Evolutionary conservation across 768 basidiomycete genomes (phyloP), one percentile per base, ranked within the genome.

Genomic region (Podaxis mareebaensis): DNA sequence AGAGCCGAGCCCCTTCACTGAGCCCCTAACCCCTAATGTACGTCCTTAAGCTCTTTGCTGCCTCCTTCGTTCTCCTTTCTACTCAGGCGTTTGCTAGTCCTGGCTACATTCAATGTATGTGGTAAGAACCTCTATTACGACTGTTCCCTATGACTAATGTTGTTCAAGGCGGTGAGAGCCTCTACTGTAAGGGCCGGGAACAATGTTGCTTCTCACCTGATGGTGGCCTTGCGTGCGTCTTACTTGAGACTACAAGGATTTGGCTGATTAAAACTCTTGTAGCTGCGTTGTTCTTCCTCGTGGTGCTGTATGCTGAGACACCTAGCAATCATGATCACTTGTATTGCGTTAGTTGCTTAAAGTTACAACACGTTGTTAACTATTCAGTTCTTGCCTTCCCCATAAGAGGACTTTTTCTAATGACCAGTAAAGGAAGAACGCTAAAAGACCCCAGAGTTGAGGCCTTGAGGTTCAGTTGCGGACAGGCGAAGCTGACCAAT

Each of bases 231-330:
- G 12, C 17, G 59, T 60, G 24, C 40, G 51, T 11, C 12, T 7
- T 2, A 5, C 4, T 8, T 22, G 17, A 15, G 7, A 20, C 40
- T 20, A 0, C 13, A n/a, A 22, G 13, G 10, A 13, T n/a, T 2
- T 3, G 3, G 28, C 7, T 10, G 33, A 7, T 36, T 26, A 10
- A 60, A 39, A 8, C 33, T 24, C 22, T 1, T 13, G 17, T 24
- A 60, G 59, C 33, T 60, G 59, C 26, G 49, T 52, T 15, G 22
- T 36, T 1, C 59, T 60, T 39, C 36, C 48, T 13, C 20, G 26
- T 24, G 59, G 59, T 3, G 42, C 42, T 46, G 56, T 30, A 3
- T 58, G 56, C n/a, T 46, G 17, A 33, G 42, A 33, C 10, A 33
- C 33, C 33, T 33, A 10, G 2, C 10, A 33, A 33, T 33, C 33